phyloP scores from a whole-genome alignment of 2,329 filamentous ascomycete genomes.

The Pseudodiploospora longispora region DNA sequence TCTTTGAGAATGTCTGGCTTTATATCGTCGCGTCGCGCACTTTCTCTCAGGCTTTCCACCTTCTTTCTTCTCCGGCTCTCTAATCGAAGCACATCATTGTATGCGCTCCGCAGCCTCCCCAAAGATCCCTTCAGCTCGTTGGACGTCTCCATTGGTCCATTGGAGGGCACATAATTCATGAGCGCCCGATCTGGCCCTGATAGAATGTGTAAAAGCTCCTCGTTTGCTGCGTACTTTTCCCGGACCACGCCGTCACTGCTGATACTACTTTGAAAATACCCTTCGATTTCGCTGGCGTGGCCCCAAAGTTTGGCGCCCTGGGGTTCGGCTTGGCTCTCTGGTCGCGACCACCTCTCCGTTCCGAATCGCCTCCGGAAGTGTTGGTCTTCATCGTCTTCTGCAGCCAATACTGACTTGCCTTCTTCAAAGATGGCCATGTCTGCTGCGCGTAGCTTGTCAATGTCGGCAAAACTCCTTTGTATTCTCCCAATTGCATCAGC shows the following conservation, averaged over 20 bases:
- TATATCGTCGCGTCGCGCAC: slow-evolving; percentile 80
- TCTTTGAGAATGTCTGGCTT: slow-evolving; percentile 76
- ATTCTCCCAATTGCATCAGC: slow-evolving; percentile 76
- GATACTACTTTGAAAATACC: slow-evolving; percentile 65
- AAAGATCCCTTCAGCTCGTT: slow-evolving; percentile 74
- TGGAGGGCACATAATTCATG: slow-evolving; percentile 84
- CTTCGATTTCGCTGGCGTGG: slow-evolving; percentile 70
- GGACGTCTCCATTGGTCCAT: slow-evolving; percentile 68
- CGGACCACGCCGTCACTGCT: slow-evolving; percentile 56
- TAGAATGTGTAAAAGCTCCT: slow-evolving; percentile 66
- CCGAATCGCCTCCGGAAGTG: slow-evolving; percentile 69
- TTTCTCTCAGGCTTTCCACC: slow-evolving; percentile 69
- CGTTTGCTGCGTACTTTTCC: slow-evolving; percentile 69
- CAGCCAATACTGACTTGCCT: slow-evolving; percentile 66
- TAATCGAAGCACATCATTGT: slow-evolving; percentile 78
- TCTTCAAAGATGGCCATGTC: slow-evolving; percentile 76
- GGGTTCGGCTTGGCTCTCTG: slow-evolving; percentile 61
- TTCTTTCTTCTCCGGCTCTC: slow-evolving; percentile 75
- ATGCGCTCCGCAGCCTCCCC: slow-evolving; percentile 64
- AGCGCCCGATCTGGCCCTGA: slow-evolving; percentile 72
- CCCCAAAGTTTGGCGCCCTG: slow-evolving; percentile 61
- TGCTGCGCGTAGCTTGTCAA: slow-evolving; percentile 76
- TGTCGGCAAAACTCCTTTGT: slow-evolving; percentile 75
- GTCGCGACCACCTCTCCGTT: slow-evolving; percentile 75
- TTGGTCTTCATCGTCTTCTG: slow-evolving; percentile 79